These are phyloP conservation scores for Boletus reticulatus DNA, from an alignment of 768 basidiomycete species.

Conservation along the genomic window DNA sequence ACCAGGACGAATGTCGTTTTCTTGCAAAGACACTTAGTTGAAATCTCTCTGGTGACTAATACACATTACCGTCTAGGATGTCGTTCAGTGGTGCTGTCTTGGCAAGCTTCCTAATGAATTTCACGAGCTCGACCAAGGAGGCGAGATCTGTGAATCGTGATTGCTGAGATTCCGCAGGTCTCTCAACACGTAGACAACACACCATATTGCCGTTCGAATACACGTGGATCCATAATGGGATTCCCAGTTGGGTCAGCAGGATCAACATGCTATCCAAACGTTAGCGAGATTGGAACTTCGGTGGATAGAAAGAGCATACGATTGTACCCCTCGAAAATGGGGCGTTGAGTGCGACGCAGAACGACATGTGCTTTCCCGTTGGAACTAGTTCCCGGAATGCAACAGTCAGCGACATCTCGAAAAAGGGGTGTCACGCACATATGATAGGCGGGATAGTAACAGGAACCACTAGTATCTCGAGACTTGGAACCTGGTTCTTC, in stretches of 20 bases:
- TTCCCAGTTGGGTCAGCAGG: neutral
- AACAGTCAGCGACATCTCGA: neutral
- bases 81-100: neutral
- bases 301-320: neutral
- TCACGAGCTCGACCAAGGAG: neutral
- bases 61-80: neutral
- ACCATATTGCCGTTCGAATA: conserved; percentile 2
- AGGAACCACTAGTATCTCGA: neutral
- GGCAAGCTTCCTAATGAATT: neutral
- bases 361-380: neutral
- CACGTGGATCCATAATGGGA: neutral
- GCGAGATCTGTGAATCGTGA: neutral
- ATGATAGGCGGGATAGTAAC: neutral
- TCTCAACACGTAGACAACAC: neutral
- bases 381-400: neutral
- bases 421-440: neutral
- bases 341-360: neutral
- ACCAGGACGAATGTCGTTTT: neutral
- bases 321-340: conserved; percentile 2
- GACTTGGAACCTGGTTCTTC: neutral
- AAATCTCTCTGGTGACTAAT: neutral
- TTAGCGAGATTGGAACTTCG: neutral
- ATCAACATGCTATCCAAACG: neutral
- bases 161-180: neutral
- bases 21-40: neutral